A percentile compares a stretch with the other conserved stretches of the same genome.
phyloP scores from a whole-genome alignment of 2,329 filamentous ascomycete genomes.

The Ambrosiella beaveri region DNA sequence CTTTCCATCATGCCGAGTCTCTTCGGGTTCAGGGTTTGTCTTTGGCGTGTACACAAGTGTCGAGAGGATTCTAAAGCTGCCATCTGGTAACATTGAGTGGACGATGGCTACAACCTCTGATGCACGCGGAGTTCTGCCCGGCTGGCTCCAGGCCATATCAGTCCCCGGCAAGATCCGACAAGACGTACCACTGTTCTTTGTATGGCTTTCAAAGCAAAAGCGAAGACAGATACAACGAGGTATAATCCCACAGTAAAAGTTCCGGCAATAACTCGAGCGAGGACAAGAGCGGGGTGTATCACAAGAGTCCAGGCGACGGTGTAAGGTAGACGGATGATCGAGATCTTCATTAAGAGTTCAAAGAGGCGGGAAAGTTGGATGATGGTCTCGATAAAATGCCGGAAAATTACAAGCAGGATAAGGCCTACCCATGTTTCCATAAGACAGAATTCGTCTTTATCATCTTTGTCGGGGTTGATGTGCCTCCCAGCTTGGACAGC shows the following conservation, averaged over 20 bases:
- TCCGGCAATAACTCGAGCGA: conserved; percentile 5
- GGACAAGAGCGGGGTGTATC: not conserved
- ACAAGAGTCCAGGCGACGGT: not conserved
- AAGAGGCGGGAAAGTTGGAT: conserved; percentile 5
- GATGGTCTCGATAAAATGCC: conserved; percentile 5
- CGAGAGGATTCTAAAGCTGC: conserved; percentile 37
- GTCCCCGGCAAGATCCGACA: conserved; percentile 48
- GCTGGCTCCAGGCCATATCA: conserved; percentile 46
- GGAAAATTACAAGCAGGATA: conserved; percentile 3
- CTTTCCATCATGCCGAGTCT: conserved; percentile 47
- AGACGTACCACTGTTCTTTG: conserved; percentile 52
- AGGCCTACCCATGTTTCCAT: conserved; percentile 12
- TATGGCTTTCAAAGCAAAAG: conserved; percentile 35
- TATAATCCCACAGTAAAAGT: conserved; percentile 8
- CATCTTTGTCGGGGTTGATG: not conserved
- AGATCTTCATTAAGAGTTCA: conserved; percentile 1
- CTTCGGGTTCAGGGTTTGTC: conserved; percentile 34
- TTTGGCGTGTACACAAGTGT: conserved; percentile 47
- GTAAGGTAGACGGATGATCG: conserved; percentile 1
- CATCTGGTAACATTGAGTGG: conserved; percentile 44
- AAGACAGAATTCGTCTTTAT: conserved; percentile 4
- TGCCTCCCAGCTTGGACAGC: too few relatives aligned
- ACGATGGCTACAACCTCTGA: conserved; percentile 62
- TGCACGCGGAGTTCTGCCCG: conserved; percentile 48
- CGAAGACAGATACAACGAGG: conserved; percentile 6